Evolutionary conservation across 192 early-diverging fungal genomes (phyloP), one percentile per base, ranked within the genome.

Genomic region (Rhizophagus prolifer): DNA sequence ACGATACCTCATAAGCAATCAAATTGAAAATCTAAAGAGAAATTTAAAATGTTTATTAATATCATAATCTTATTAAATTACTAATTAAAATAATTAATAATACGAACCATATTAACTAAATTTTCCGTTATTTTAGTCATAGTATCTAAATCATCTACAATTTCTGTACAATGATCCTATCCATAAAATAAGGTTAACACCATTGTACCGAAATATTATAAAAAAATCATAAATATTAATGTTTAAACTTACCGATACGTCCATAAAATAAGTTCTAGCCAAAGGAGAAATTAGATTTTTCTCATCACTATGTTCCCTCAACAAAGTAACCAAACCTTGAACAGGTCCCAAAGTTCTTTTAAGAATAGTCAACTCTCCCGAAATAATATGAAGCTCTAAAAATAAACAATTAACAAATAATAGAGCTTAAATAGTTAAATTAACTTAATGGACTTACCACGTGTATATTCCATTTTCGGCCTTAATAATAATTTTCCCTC

Each of bases 111-210:
- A 64, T 86, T 80, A 58, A 88, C 85, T 44, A 88, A 46, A 77
- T 79, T 84, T 4, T 78, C 81, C 12, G 84, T 80, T 10, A 85
- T 78, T 21, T 76, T 66, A 3, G 81, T 74, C 81, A 88, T 82
- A 12, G 82, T 84, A 6, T 82, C 80, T 36, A 88, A 77, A 61
- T 87, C 81, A 50, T 88, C 87, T 14, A 88, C 80, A 54, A 86
- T 85, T 1, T 85, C 83, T 30, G 76, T 81, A 75, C 80, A 82
- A 64, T 88, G 87, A 71, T 88, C 87, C 70, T 71, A 31, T 54
- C 19, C 50, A 19, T 21, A 16, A 54, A 54, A 54, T 4, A 54
- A 54, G 16, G 16, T 54, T 21, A 38, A 38, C 7, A 6, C n/a
- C n/a, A 54, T n/a, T 19, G 21, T 21, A 19, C 21, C 16, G 16